Percentiles rank a stretch among this genome's conserved stretches.
Evolutionary conservation across 169 alveolate genomes (phyloP).

Genomic region (Cystoisospora suis): DNA sequence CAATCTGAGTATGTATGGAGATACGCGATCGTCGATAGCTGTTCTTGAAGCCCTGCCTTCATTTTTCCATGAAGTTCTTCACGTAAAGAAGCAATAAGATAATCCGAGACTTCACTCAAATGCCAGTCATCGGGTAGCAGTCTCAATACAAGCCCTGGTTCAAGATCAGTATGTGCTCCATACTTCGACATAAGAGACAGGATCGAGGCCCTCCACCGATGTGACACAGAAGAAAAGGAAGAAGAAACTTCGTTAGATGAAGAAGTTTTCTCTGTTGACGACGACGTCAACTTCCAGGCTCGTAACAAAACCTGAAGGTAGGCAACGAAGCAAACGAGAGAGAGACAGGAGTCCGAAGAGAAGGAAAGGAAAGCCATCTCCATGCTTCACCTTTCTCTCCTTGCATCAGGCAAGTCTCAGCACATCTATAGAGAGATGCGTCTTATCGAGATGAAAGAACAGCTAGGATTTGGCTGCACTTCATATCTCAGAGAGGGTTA

Average conservation of each 20-base stretch:
- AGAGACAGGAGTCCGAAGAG: no score
- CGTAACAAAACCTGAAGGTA: background rate
- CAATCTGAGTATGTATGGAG: background rate
- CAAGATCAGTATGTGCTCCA: conserved; percentile 9
- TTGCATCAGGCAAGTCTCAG: no score
- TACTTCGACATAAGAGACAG: background rate
- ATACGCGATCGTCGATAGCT: background rate
- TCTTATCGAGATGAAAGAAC: no score
- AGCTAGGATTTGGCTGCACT: no score
- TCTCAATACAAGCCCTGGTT: background rate
- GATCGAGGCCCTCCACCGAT: background rate
- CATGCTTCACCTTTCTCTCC: no score
- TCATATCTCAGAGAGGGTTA: no score
- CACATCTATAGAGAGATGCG: no score
- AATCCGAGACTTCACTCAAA: background rate
- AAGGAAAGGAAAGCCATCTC: no score
- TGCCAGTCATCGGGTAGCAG: conserved; percentile 9
- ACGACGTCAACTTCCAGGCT: background rate
- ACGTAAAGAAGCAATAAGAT: background rate
- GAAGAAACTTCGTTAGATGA: no score
- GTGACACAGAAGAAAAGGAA: no score
- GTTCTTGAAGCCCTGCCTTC: background rate
- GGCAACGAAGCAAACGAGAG: background rate
- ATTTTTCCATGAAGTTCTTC: background rate
- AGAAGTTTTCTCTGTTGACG: no score